phyloP scores from a whole-genome alignment of 345 rosid genomes.

The Linum lewisii region DNA sequence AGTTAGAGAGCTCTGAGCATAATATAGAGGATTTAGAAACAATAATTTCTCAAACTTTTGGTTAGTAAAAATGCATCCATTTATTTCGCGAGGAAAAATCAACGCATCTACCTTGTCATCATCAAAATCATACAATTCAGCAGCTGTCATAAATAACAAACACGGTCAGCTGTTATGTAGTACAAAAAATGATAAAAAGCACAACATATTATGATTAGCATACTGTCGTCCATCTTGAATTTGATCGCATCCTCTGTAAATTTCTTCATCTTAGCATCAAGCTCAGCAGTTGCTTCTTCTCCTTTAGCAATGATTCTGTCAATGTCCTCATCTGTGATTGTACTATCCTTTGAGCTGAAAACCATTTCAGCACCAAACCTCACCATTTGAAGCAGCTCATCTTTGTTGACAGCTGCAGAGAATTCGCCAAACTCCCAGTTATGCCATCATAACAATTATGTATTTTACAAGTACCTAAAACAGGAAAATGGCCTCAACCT shows the following conservation, averaged over 20 bases:
- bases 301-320: constrained; percentile 98
- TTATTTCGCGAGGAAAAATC: no score
- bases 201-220: constrained; percentile 14
- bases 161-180: constrained; percentile 3
- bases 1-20: neutral
- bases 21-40: neutral
- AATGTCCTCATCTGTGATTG: constrained; percentile 92
- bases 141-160: constrained; percentile 44
- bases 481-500: constrained; percentile 40
- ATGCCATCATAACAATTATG: neutral
- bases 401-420: constrained; percentile 85
- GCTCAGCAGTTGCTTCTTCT: constrained; percentile 94
- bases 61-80: no score
- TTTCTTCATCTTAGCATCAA: constrained; percentile 98
- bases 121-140: constrained; percentile 91
- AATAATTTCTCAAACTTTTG: neutral
- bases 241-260: constrained; percentile 96
- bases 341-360: constrained; percentile 97
- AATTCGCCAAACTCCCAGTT: neutral
- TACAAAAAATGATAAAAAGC: neutral
- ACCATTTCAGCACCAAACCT: constrained; percentile 99
- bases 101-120: constrained; percentile 68
- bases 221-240: constrained; percentile 98
- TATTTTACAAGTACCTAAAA: neutral
- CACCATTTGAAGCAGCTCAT: constrained; percentile 99